phyloP scores from a whole-genome alignment of 768 basidiomycete genomes.

The Mrakia hoshinonis region DNA sequence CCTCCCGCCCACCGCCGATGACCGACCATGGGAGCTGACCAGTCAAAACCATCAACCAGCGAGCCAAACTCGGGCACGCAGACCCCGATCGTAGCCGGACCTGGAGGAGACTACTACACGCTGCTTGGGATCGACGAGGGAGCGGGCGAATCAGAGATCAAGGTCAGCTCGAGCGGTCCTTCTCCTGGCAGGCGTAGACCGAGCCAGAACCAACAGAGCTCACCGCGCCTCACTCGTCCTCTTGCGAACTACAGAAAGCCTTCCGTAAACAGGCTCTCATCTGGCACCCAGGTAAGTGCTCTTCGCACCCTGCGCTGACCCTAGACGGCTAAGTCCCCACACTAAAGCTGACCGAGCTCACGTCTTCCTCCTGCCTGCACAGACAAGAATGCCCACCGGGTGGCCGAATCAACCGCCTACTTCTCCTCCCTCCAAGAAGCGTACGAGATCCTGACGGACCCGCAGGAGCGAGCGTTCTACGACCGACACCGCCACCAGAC shows the following conservation, averaged over 20 bases:
- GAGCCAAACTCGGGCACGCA: not conserved
- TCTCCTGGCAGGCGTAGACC: no score
- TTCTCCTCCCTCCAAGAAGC: conserved; percentile 89
- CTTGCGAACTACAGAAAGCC: conserved; percentile 51
- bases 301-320: conserved; percentile 22
- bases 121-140: conserved; percentile 46
- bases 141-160: conserved; percentile 81
- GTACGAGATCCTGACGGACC: conserved; percentile 53
- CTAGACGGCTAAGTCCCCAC: no score
- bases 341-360: conserved; percentile 19
- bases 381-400: conserved; percentile 64
- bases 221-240: not conserved
- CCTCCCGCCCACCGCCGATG: not conserved
- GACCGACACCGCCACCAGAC: conserved; percentile 57
- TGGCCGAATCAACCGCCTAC: conserved; percentile 74
- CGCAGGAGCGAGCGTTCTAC: conserved; percentile 97
- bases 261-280: conserved; percentile 76
- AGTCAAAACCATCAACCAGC: conserved; percentile 11
- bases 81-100: not conserved
- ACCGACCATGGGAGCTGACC: conserved; percentile 28
- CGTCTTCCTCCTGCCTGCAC: not conserved
- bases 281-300: conserved; percentile 63
- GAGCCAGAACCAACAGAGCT: no score
- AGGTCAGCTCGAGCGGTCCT: conserved; percentile 42
- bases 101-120: conserved; percentile 21